Conservation (phyloP, 2,329 filamentous ascomycete genomes). For the Hypocrella siamensis region DNA sequence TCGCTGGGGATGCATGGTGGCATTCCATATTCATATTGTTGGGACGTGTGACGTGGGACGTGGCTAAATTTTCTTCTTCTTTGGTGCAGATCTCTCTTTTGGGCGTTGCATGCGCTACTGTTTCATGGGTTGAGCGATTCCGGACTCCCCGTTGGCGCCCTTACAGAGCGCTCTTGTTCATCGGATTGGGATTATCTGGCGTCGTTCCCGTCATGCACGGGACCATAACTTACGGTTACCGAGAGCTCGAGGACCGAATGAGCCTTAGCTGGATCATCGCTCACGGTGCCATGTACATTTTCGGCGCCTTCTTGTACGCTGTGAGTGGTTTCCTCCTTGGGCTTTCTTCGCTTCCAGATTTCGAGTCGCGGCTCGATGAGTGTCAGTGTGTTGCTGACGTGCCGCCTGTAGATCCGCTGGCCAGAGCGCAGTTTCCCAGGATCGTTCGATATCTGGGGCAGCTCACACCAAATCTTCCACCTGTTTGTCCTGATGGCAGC, state of each 20-base stretch:
- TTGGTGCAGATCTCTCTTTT: constrained; percentile 54
- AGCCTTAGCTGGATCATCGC: constrained; percentile 66
- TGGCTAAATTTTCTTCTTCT: neutral
- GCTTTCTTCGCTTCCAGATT: neutral
- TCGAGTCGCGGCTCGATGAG: neutral
- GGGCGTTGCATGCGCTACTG: constrained; percentile 58
- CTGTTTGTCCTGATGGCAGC: constrained; percentile 75
- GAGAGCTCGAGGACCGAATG: constrained; percentile 54
- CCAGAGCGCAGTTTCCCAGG: constrained; percentile 71
- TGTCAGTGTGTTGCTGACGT: no score
- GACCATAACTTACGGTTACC: constrained; percentile 48
- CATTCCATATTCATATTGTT: no score
- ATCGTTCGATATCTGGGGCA: constrained; percentile 77
- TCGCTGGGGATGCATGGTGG: no score
- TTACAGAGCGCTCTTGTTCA: constrained; percentile 79
- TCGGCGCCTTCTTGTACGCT: constrained; percentile 76
- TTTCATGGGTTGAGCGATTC: constrained; percentile 70
- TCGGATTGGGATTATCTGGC: constrained; percentile 71
- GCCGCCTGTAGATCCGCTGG: constrained; percentile 60
- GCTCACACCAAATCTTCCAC: constrained; percentile 94
- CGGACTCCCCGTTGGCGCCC: constrained; percentile 71
- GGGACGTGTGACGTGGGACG: no score
- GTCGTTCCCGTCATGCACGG: constrained; percentile 74
- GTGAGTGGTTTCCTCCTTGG: constrained; percentile 28
- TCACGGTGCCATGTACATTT: constrained; percentile 71